Conservation (phyloP, 257 asterid species). For the Dorcoceras hygrometricum region DNA sequence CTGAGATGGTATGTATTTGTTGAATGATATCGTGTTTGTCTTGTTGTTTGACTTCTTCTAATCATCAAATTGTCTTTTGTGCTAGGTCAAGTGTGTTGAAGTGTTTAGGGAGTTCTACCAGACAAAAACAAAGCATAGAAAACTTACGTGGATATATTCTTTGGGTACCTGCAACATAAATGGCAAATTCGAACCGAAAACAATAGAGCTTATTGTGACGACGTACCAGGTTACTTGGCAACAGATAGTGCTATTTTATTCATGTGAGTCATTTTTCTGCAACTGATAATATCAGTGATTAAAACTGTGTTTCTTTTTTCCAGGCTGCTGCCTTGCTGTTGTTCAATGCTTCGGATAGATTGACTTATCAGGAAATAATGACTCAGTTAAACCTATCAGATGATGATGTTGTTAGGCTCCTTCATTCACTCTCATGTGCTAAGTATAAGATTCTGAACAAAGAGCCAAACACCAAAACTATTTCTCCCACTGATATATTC, state of each 20-base stretch:
- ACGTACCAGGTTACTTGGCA: conserved; percentile 45
- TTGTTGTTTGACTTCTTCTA: conserved; percentile 2
- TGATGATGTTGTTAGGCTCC: conserved; percentile 60
- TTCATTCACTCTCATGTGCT: conserved; percentile 66
- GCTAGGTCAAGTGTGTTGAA: conserved; percentile 68
- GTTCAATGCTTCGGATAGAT: conserved; percentile 51
- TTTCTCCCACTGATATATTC: conserved; percentile 50
- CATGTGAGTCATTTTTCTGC: neutral
- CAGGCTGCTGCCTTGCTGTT: conserved; percentile 59
- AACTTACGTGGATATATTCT: conserved; percentile 58
- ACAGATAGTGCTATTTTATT: conserved; percentile 5
- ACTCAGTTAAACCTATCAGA: conserved; percentile 55
- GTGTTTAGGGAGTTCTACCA: conserved; percentile 57
- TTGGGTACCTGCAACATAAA: conserved; percentile 57
- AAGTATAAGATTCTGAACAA: conserved; percentile 53
- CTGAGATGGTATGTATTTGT: conserved; percentile 64
- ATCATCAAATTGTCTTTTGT: conserved; percentile 16
- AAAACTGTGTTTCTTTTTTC: conserved; percentile 8
- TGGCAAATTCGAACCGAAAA: conserved; percentile 50
- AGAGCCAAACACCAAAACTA: conserved; percentile 55
- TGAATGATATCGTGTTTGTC: conserved; percentile 1
- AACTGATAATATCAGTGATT: conserved; percentile 14
- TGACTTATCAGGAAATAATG: conserved; percentile 61
- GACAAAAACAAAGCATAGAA: conserved; percentile 56
- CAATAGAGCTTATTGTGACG: conserved; percentile 54